Evolutionary conservation across 176 grass and related monocot species (phyloP), one percentile per base, ranked within the genome.

Genomic region (Aegilops bicornis): DNA sequence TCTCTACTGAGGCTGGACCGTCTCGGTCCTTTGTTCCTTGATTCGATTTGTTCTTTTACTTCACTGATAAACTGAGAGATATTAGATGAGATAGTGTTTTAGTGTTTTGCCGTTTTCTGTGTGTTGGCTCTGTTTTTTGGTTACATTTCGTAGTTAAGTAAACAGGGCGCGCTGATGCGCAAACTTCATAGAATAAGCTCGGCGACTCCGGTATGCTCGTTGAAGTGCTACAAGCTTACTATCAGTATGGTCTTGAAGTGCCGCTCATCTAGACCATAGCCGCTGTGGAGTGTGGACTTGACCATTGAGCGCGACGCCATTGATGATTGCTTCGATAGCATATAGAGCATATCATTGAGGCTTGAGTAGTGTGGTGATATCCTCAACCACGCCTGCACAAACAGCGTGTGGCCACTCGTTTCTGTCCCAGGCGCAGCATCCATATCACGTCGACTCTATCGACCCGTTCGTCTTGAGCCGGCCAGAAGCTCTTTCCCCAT

Each of bases 1-100:
- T 82, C 45, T 79, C 82, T 69, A 40, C 52, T 59, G 8, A 73
- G 54, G 9, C 60, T 87, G 39, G 80, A 79, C 81, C 19, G 10
- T 20, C n/a, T 25, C 62, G 31, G 8, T 4, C 5, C 7, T 56
- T 29, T 2, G 11, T 16, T 45, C 1, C 5, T 5, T 4, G 2
- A 77, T 76, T 74, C 64, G 14, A 1, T 80, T 33, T 87, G 47
- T 69, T 81, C 43, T 19, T 64, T 4, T 39, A 67, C 47, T 80
- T 31, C 3, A 54, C 37, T 20, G 6, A 33, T 69, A 63, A 36
- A 48, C 45, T 50, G 11, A 77, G 50, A 83, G n/a, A 33, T 29
- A 56, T 5, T 17, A 29, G 72, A 75, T 50, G 40, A 75, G 7
- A 10, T 50, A 19, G 30, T 33, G 14, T n/a, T n/a, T n/a, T n/a